phyloP scores from a whole-genome alignment of 371 early-diverging fungal genomes.

The Modicella reniformis region DNA sequence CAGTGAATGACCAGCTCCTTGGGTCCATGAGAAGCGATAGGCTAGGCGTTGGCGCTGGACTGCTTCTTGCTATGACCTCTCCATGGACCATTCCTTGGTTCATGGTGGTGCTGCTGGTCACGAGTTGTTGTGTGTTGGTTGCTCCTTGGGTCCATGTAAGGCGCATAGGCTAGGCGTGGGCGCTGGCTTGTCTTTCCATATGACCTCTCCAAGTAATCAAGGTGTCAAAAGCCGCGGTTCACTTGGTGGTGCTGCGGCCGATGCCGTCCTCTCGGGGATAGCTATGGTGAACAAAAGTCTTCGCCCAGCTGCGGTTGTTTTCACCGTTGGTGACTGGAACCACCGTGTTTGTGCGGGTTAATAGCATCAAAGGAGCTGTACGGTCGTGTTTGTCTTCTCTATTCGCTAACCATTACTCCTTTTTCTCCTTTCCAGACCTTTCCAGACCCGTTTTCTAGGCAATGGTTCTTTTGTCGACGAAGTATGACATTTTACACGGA shows the following conservation, averaged over 20 bases:
- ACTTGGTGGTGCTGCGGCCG: constrained; percentile 28
- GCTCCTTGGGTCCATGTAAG: constrained; percentile 40
- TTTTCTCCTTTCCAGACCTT: background rate
- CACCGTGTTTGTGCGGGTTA: constrained; percentile 29
- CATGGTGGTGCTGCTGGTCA: constrained; percentile 23
- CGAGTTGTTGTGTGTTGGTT: constrained; percentile 35
- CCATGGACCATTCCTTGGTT: constrained; percentile 7
- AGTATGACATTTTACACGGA: too few species aligned
- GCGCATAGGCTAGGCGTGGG: constrained; percentile 20
- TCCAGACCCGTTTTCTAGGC: background rate
- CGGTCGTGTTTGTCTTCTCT: constrained; percentile 23
- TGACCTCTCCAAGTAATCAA: constrained; percentile 30
- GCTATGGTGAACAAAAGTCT: constrained; percentile 40
- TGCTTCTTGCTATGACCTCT: constrained; percentile 35
- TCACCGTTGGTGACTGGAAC: constrained; percentile 38
- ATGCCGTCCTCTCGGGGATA: constrained; percentile 10
- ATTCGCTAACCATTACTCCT: constrained; percentile 33
- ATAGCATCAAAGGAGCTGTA: constrained; percentile 44
- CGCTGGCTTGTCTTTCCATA: constrained; percentile 30
- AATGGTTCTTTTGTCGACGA: constrained; percentile 2
- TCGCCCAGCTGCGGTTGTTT: constrained; percentile 38
- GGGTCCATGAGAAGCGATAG: constrained; percentile 43
- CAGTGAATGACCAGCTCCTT: constrained; percentile 20
- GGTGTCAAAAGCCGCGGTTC: too few species aligned
- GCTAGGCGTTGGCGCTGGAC: constrained; percentile 24